Evolutionary conservation across 164 flowering plant species (phyloP), one percentile per base, ranked within the genome.

Genomic region (Saururus chinensis): DNA sequence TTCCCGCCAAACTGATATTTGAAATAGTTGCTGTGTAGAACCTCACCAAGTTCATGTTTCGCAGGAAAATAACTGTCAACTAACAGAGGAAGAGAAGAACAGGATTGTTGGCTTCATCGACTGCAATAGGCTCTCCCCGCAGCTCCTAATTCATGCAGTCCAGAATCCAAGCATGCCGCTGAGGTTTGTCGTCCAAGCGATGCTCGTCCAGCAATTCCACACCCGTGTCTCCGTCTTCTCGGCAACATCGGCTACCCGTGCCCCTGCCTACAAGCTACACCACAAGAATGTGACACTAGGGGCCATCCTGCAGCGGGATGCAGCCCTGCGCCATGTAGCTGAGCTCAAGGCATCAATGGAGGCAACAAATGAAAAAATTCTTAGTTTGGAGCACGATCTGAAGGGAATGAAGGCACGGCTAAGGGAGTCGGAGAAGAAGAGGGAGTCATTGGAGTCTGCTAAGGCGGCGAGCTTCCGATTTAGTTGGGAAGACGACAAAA

Each of bases 141-240:
- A 69, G 13, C 51, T 72, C 60, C 80, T 88, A 19, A 51, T 82
- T 58, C 88, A 85, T 40, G 86, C 88, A 2, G 88, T 92, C 4
- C 92, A 87, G 60, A 88, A 89, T 80, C 90, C 89, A 0, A 63
- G 73, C 53, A 80, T 91, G 89, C 96, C 98, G 4, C 65, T 92
- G 9, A 62, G 90, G 26, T 84, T 92, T 64, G 64, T 87, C 1
- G 82, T 92, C 62, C 87, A 84, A 63, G 95, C 96, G 66, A 86
- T 88, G 98, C 64, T 88, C 53, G 72, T 77, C 7, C 88, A 87
- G 70, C 98, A 88, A 66, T 78, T 85, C 65, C 80, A 76, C 75
- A 77, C 92, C 20, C 88, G 95, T 42, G 80, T 68, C 71, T 66
- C 86, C 55, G 63, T 84, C 63, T 10, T 66, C 65, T 57, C 74